These are phyloP conservation scores for Phylloporus arenicola DNA, from an alignment of 768 basidiomycete genomes.

Conservation along the genomic window DNA sequence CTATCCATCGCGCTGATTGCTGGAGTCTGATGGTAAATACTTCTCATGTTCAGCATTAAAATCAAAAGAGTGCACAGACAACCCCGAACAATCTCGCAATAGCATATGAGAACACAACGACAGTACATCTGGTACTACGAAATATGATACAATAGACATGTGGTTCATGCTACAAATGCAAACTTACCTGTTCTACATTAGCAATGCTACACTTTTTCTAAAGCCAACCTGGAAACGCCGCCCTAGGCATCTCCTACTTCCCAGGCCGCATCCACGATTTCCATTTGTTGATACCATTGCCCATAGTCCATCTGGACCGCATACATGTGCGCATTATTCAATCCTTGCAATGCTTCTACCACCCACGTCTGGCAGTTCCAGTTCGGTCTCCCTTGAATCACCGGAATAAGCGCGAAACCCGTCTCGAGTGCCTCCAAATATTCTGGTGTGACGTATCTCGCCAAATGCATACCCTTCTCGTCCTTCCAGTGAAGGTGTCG, in stretches of 20 bases:
- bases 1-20: too few species aligned
- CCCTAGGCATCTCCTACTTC: constrained; percentile 11
- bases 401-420: constrained; percentile 9
- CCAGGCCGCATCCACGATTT: constrained; percentile 14
- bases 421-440: constrained; percentile 4
- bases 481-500: constrained; percentile 13
- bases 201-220: neutral
- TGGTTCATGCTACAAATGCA: neutral
- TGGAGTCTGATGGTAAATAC: too few species aligned
- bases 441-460: constrained; percentile 6
- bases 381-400: constrained; percentile 7
- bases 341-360: constrained; percentile 12
- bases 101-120: too few species aligned
- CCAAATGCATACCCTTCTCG: constrained; percentile 12
- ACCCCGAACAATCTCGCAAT: too few species aligned
- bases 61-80: too few species aligned
- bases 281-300: constrained; percentile 12
- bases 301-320: constrained; percentile 14
- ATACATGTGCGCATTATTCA: constrained; percentile 10
- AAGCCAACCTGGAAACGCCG: neutral
- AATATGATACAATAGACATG: neutral
- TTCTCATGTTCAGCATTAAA: too few species aligned
- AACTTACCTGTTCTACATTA: neutral
- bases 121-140: neutral
- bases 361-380: constrained; percentile 23